Percentiles rank a stretch among this genome's conserved stretches.
Evolutionary conservation across 108 stramenopile species (phyloP).

Genomic region (Cyclotella kingstonii): DNA sequence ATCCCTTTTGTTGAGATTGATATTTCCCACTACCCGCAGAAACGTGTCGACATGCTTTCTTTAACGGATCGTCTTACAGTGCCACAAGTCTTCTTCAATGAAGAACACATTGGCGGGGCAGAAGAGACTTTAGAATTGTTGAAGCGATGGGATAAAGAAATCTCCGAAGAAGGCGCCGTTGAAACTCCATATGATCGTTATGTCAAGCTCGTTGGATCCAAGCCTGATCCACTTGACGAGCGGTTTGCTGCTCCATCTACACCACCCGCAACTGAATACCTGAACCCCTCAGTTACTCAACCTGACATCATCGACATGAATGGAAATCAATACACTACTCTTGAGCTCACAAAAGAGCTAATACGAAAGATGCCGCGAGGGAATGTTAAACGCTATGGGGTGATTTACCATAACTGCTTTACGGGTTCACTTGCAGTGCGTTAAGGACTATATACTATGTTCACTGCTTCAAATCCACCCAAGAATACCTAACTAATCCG

Average conservation of each 20-base stretch:
- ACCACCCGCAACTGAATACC: conserved; percentile 14
- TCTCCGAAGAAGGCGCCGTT: neutral
- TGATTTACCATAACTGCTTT: conserved; percentile 37
- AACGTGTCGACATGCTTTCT: conserved; percentile 47
- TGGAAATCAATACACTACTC: conserved; percentile 31
- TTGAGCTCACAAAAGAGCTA: conserved; percentile 44
- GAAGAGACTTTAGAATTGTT: conserved; percentile 41
- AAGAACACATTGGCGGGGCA: conserved; percentile 46
- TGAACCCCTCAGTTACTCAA: conserved; percentile 27
- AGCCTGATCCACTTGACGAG: conserved; percentile 23
- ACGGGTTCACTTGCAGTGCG: conserved; percentile 32
- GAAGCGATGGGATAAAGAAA: conserved; percentile 42
- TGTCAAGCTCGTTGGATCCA: conserved; percentile 11
- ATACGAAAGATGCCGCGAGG: conserved; percentile 27
- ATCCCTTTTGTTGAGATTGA: conserved; percentile 47
- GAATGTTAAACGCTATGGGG: conserved; percentile 16
- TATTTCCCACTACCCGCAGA: conserved; percentile 27
- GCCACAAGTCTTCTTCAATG: conserved; percentile 58
- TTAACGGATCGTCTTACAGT: conserved; percentile 31
- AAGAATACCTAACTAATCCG: neutral
- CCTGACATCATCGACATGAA: conserved; percentile 23
- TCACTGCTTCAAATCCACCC: neutral
- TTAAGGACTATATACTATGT: neutral
- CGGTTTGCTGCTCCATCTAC: conserved; percentile 25
- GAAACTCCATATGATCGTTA: conserved; percentile 10